Evolutionary conservation across 805 yeast species (phyloP).

Genomic region (Starmerella apicola): DNA sequence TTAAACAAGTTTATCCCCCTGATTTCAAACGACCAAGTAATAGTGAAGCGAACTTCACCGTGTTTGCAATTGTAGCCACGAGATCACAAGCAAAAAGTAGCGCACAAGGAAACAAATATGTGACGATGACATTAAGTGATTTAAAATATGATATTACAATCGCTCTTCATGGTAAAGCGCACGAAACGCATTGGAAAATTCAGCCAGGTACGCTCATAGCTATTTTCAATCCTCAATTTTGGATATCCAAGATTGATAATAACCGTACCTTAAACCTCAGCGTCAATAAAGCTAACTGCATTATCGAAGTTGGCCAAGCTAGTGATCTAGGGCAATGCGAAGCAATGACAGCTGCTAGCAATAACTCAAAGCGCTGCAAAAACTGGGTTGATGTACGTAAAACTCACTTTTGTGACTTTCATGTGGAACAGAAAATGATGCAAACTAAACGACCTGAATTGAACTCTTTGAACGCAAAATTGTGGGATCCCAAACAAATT

Average conservation of each 20-base stretch:
- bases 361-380: slow-evolving; percentile 34
- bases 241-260: slow-evolving; percentile 15
- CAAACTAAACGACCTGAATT: slow-evolving; percentile 65
- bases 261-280: slow-evolving; percentile 35
- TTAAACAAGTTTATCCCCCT: slow-evolving; percentile 49
- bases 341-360: slow-evolving; percentile 34
- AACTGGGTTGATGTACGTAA: slow-evolving; percentile 45
- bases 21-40: slow-evolving; percentile 48
- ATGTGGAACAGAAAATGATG: slow-evolving; percentile 42
- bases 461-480: slow-evolving; percentile 42
- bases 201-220: slow-evolving; percentile 64
- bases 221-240: slow-evolving; percentile 60
- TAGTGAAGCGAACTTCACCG: slow-evolving; percentile 59
- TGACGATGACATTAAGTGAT: slow-evolving; percentile 55
- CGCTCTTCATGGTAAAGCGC: slow-evolving; percentile 54
- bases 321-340: slow-evolving; percentile 57
- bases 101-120: slow-evolving; percentile 36
- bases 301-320: slow-evolving; percentile 65
- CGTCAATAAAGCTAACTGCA: slow-evolving; percentile 38
- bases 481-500: slow-evolving; percentile 38
- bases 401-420: slow-evolving; percentile 56
- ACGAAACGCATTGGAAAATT: slow-evolving; percentile 59
- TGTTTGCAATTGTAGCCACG: slow-evolving; percentile 51
- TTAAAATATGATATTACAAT: slow-evolving; percentile 49
- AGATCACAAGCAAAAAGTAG: slow-evolving; percentile 42